Evolutionary conservation across 106 monocot species (phyloP).

Genomic region (Apostasia ramifera): DNA sequence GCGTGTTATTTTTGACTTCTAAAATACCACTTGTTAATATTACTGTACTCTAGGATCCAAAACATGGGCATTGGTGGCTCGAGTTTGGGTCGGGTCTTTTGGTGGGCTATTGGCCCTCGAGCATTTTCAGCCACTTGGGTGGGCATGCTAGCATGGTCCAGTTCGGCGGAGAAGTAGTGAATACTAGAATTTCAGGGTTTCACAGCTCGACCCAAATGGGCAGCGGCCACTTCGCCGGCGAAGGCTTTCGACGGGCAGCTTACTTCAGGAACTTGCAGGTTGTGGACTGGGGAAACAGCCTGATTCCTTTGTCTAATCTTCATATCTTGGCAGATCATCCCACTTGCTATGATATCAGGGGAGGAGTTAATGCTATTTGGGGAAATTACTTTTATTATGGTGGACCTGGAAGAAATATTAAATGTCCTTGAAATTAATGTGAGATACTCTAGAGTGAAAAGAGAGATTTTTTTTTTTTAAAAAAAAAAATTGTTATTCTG

Average conservation of each 20-base stretch:
- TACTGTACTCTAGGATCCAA: constrained; percentile 37
- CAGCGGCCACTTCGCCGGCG: constrained; percentile 53
- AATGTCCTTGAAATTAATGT: constrained; percentile 22
- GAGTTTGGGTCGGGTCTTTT: constrained; percentile 51
- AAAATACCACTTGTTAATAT: too few relatives aligned
- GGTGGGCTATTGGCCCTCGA: constrained; percentile 69
- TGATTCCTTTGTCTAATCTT: constrained; percentile 30
- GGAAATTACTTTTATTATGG: constrained; percentile 73
- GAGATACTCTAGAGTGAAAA: too few relatives aligned
- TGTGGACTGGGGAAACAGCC: constrained; percentile 57
- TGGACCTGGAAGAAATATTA: constrained; percentile 49
- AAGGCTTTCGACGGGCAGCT: constrained; percentile 45
- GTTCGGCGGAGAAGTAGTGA: constrained; percentile 64
- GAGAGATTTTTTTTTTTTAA: too few relatives aligned
- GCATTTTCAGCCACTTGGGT: constrained; percentile 54
- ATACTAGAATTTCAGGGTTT: constrained; percentile 16
- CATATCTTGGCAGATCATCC: constrained; percentile 44
- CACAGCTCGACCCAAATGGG: constrained; percentile 75
- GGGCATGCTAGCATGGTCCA: constrained; percentile 55
- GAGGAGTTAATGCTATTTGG: constrained; percentile 39
- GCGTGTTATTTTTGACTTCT: too few relatives aligned
- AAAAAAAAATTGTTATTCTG: too few relatives aligned
- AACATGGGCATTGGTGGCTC: constrained; percentile 71
- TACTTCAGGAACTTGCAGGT: constrained; percentile 61
- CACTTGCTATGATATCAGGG: constrained; percentile 41